Evolutionary conservation across 2,329 filamentous ascomycete species (phyloP).

Genomic region (Pyrenochaeta sp.): DNA sequence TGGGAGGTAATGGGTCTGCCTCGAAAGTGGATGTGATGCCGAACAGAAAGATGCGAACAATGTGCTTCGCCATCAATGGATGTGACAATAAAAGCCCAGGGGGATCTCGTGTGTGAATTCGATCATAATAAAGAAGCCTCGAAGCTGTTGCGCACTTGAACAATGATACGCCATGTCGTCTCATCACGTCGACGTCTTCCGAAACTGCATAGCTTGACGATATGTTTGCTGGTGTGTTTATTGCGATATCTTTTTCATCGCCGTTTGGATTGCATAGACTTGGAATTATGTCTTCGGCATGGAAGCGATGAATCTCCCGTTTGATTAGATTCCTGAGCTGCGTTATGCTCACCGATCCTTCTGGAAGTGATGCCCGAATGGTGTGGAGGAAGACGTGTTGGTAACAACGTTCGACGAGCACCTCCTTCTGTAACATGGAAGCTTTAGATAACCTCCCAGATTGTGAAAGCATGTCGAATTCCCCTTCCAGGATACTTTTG

Average conservation of each 20-base stretch:
- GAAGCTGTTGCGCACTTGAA: background rate
- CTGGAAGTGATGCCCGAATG: constrained; percentile 2
- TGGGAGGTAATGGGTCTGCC: background rate
- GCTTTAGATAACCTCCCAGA: background rate
- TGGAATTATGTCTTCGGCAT: background rate
- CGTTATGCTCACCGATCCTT: constrained; percentile 1
- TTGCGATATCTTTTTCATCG: constrained; percentile 1
- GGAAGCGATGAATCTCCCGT: background rate
- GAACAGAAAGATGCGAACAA: constrained; percentile 6
- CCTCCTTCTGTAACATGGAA: background rate
- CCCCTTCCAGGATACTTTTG: background rate
- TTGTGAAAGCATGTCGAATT: constrained; percentile 2
- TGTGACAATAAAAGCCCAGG: background rate
- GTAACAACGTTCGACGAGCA: constrained; percentile 4
- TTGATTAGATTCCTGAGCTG: constrained; percentile 1
- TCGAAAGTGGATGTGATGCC: constrained; percentile 1
- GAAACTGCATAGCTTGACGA: background rate
- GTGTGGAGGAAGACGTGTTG: constrained; percentile 6
- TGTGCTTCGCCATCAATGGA: constrained; percentile 3
- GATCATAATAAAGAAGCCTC: constrained; percentile 4
- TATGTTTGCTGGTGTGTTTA: background rate
- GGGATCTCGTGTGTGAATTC: background rate
- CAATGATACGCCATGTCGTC: constrained; percentile 1
- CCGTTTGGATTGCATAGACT: background rate
- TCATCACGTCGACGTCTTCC: background rate